Conservation (phyloP, 2,329 filamentous ascomycete species). For the Cercospora sp. region DNA sequence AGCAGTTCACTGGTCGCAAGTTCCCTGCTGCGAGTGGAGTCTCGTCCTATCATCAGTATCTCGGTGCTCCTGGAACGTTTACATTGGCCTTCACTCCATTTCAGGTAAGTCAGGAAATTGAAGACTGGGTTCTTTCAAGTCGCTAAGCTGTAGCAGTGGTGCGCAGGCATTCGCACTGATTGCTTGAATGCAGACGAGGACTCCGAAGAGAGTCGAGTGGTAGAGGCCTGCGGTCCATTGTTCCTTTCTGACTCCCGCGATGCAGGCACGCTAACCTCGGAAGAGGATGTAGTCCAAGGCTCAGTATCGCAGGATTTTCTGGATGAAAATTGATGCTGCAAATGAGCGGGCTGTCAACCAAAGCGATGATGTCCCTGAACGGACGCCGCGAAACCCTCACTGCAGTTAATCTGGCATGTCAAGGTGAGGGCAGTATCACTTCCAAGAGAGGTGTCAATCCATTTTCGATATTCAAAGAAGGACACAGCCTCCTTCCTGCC, state of each 20-base stretch:
- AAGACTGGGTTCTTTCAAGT: no score
- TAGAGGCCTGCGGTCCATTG: background rate
- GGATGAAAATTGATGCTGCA: background rate
- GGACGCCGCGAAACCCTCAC: no score
- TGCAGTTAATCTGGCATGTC: no score
- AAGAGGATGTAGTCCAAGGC: background rate
- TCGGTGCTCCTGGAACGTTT: background rate
- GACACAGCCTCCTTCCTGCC: no score
- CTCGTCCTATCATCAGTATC: background rate
- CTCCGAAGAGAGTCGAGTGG: background rate
- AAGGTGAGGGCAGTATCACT: no score
- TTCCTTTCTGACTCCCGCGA: background rate
- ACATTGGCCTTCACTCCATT: background rate
- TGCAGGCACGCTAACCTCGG: background rate
- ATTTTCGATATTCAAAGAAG: no score
- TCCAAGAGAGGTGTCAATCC: no score
- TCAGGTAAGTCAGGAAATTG: background rate
- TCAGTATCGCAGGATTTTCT: background rate
- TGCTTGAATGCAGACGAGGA: background rate
- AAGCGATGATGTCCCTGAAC: no score
- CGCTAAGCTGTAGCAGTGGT: background rate
- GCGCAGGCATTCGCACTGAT: background rate
- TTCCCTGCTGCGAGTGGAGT: background rate
- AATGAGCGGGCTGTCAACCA: no score
- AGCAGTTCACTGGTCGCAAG: background rate